Evolutionary conservation across 352 stramenopile genomes (phyloP), one percentile per base, ranked within the genome.

Genomic region (Phytophthora kernoviae): DNA sequence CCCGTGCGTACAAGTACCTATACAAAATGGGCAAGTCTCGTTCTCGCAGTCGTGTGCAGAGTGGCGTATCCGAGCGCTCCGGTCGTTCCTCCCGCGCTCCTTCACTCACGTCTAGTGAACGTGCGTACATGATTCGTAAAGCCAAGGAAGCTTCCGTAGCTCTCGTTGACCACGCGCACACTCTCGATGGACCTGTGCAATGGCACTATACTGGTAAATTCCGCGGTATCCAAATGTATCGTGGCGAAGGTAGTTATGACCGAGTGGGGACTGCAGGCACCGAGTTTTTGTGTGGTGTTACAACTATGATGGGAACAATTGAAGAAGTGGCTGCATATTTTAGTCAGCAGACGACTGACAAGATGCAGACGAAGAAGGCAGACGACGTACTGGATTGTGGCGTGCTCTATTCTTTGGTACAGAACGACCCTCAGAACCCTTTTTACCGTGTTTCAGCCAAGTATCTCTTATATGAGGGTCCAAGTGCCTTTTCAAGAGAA

Each of bases 201-300:
- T 92, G 82, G 82, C 78, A 88, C 32, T 90, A 89, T 66, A 87
- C 78, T 24, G 82, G 82, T 52, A 89, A 89, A 47, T 84, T 84
- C 47, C 75, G 68, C 30, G 80, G 80, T 40, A 90, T 92, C 54
- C 80, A 90, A 41, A 92, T 92, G 80, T 92, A 90, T 59, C 76
- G 80, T n/a, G 82, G 82, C 22, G 80, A 92, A 68, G 80, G 78
- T 49, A 79, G 77, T 41, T 70, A 74, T 42, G 67, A 77, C 37
- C 61, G 62, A 37, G 47, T 50, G 24, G 48, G 60, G 17, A 70
- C 59, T 3, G 45, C 55, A n/a, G 65, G 66, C 20, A 84, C 79
- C 12, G 79, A 92, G 51, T 92, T 81, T 54, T 52, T 92, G 6
- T 92, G 82, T 56, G 82, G 82, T 15, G 81, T 90, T 40, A 90